Evolutionary conservation across 768 basidiomycete species (phyloP).

Genomic region (Suillus lakei): DNA sequence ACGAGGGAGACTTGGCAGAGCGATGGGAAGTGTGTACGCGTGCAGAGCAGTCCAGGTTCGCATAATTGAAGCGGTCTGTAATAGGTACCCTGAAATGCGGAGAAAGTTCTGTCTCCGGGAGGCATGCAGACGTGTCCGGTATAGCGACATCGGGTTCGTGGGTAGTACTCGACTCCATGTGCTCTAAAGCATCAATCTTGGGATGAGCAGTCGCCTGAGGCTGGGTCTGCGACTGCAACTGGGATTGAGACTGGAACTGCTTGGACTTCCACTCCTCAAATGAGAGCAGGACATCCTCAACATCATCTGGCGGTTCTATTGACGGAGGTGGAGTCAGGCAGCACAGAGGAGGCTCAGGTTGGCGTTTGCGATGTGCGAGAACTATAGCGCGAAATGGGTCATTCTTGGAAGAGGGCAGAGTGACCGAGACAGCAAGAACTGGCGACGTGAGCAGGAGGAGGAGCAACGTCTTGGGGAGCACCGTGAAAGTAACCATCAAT

Average conservation of each 20-base stretch:
- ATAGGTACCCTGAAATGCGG: conserved; percentile 76
- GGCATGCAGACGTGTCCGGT: conserved; percentile 18
- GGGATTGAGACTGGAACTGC: conserved; percentile 49
- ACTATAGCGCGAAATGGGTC: conserved; percentile 68
- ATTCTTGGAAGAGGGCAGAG: conserved; percentile 44
- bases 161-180: conserved; percentile 9
- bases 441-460: conserved; percentile 44
- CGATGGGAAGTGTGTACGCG: conserved; percentile 86
- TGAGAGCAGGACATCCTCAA: conserved; percentile 70
- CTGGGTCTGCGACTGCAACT: conserved; percentile 29
- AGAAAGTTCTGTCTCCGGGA: conserved; percentile 37
- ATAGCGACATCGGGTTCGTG: conserved; percentile 15
- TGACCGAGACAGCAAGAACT: conserved; percentile 31
- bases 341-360: conserved; percentile 65
- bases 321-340: conserved; percentile 59
- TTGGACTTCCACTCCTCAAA: conserved; percentile 91
- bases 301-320: conserved; percentile 44
- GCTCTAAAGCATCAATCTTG: conserved; percentile 13
- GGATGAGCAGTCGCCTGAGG: conserved; percentile 24
- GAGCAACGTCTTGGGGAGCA: conserved; percentile 39
- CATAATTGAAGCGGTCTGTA: conserved; percentile 93
- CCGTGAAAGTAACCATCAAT: conserved; percentile 25
- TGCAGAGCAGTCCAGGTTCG: conserved; percentile 90
- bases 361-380: conserved; percentile 45
- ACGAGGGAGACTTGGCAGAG: conserved; percentile 78